Evolutionary conservation across 31 red algal species (phyloP).

Genomic region (Bonnemaisonia californica): DNA sequence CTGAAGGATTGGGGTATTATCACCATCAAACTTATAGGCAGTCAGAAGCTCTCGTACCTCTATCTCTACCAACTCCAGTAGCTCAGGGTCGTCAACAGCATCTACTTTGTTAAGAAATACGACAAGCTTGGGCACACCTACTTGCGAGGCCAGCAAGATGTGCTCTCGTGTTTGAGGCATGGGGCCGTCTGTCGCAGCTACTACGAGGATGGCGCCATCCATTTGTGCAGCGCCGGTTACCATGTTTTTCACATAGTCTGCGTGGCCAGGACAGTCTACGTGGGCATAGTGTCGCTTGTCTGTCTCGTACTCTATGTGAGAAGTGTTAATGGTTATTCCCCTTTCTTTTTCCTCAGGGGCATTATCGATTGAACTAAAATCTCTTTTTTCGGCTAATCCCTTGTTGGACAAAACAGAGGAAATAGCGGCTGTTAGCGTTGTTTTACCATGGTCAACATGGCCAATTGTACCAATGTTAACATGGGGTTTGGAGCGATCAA

Average conservation of each 20-base stretch:
- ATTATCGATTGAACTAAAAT: slow-evolving; percentile 95
- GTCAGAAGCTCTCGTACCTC: slow-evolving; percentile 95
- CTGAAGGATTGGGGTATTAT: slow-evolving; percentile 84
- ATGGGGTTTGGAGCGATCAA: slow-evolving; percentile 90
- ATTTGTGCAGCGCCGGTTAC: slow-evolving; percentile 99
- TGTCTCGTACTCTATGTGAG: slow-evolving; percentile 97
- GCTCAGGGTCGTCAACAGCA: slow-evolving; percentile 93
- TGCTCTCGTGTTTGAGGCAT: slow-evolving; percentile 99
- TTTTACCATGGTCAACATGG: slow-evolving; percentile 99
- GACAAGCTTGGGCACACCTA: slow-evolving; percentile 96
- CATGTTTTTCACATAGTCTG: slow-evolving; percentile 99
- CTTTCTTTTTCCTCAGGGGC: slow-evolving; percentile 97
- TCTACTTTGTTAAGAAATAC: slow-evolving; percentile 99
- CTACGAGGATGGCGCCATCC: slow-evolving; percentile 98
- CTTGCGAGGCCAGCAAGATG: slow-evolving; percentile 92
- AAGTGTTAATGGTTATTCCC: slow-evolving; percentile 94
- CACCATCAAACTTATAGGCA: slow-evolving; percentile 94
- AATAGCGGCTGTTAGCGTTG: slow-evolving; percentile 97
- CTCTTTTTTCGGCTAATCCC: slow-evolving; percentile 86
- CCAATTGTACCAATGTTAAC: slow-evolving; percentile 97
- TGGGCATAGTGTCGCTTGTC: slow-evolving; percentile 90
- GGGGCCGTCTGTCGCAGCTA: slow-evolving; percentile 92
- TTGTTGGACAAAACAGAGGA: slow-evolving; percentile 86
- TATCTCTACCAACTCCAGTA: slow-evolving; percentile 96
- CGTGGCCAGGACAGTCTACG: slow-evolving; percentile 98